phyloP scores from a whole-genome alignment of 2,329 filamentous ascomycete genomes.

The Colletotrichum sp. region DNA sequence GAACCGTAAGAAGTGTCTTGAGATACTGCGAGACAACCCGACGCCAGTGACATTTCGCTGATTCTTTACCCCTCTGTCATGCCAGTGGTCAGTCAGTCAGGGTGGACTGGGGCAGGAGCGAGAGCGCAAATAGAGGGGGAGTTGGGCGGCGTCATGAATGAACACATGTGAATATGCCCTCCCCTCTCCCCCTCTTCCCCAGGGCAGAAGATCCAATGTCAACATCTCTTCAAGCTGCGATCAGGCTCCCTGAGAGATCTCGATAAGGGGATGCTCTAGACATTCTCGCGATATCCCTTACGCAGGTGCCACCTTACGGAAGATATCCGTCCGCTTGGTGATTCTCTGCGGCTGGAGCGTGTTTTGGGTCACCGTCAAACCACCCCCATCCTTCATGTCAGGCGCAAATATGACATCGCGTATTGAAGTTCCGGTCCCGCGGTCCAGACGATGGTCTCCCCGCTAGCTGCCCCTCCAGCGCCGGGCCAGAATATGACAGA shows the following conservation, averaged over 20 bases:
- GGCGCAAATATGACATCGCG: neutral
- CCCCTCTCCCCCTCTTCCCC: neutral
- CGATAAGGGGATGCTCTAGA: neutral
- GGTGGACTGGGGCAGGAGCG: neutral
- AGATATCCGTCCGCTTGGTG: neutral
- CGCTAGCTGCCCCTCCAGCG: neutral
- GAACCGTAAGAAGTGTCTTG: neutral
- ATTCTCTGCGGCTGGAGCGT: neutral
- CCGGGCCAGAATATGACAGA: neutral
- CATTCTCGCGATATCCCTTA: constrained; percentile 1
- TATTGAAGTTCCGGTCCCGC: neutral
- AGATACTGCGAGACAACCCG: neutral
- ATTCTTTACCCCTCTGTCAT: neutral
- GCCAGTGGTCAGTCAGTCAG: neutral
- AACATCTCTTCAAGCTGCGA: neutral
- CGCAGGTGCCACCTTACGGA: neutral
- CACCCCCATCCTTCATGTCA: neutral
- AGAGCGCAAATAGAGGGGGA: neutral
- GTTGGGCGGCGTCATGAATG: neutral
- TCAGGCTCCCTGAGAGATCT: neutral
- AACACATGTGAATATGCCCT: constrained; percentile 6
- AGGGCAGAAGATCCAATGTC: neutral
- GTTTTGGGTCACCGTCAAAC: neutral
- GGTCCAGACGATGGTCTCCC: neutral
- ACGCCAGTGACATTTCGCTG: neutral